phyloP scores from a whole-genome alignment of 2,329 filamentous ascomycete genomes.

The Shiraia bambusicola region DNA sequence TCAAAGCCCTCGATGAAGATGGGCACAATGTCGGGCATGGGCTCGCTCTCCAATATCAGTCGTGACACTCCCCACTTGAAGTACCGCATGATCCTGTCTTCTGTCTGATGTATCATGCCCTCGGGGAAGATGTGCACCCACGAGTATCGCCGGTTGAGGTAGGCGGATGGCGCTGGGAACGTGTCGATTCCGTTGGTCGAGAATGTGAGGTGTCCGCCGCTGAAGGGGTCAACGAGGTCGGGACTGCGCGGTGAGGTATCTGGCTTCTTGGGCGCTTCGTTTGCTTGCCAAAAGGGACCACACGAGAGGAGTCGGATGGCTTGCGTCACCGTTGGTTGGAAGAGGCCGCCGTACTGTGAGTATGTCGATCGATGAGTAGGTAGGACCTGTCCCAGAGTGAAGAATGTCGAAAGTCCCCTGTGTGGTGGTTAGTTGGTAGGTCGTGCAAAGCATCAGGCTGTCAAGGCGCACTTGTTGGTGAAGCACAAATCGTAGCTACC shows the following conservation, averaged over 20 bases:
- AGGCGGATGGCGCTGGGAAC: slow-evolving; percentile 72
- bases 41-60: slow-evolving; percentile 85
- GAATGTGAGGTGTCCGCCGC: slow-evolving; percentile 56
- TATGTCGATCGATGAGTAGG: slow-evolving; percentile 82
- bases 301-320: slow-evolving; percentile 79
- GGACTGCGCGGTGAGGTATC: slow-evolving; percentile 28
- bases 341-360: slow-evolving; percentile 78
- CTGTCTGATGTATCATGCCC: slow-evolving; percentile 87
- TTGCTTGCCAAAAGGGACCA: slow-evolving; percentile 48
- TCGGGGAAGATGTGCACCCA: slow-evolving; percentile 98
- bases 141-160: slow-evolving; percentile 66
- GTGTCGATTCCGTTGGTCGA: slow-evolving; percentile 67
- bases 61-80: slow-evolving; percentile 98
- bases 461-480: slow-evolving; percentile 67
- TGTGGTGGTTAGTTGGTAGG: slow-evolving; percentile 12
- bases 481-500: slow-evolving; percentile 97
- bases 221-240: slow-evolving; percentile 57
- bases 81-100: slow-evolving; percentile 79
- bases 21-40: slow-evolving; percentile 83
- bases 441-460: neutral
- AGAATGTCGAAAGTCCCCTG: slow-evolving; percentile 74
- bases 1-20: slow-evolving; percentile 94
- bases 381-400: slow-evolving; percentile 83
- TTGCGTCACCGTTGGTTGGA: slow-evolving; percentile 85
- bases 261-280: slow-evolving; percentile 26